Conservation (phyloP, 108 stramenopile genomes). For the Nitzschia sp. region DNA sequence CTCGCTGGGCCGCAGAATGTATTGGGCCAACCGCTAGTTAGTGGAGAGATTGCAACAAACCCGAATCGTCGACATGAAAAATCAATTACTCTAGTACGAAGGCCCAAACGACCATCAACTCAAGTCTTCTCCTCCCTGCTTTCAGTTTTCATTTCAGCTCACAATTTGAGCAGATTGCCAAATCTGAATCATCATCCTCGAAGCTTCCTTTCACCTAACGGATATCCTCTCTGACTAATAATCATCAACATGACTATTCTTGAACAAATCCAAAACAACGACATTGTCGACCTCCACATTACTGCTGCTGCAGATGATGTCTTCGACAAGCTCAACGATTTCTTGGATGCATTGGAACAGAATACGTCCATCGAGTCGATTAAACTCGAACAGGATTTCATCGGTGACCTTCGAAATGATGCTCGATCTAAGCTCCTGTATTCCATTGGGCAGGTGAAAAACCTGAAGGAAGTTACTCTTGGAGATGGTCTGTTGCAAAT, state of each 20-base stretch:
- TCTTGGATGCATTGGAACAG: neutral
- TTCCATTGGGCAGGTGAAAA: neutral
- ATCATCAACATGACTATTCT: neutral
- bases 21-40: too few species aligned
- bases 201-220: too few species aligned
- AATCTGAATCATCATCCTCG: too few species aligned
- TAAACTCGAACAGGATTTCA: constrained; percentile 15
- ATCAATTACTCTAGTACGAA: too few species aligned
- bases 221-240: too few species aligned
- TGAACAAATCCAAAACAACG: neutral
- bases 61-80: too few species aligned
- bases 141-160: too few species aligned
- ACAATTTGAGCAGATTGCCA: too few species aligned
- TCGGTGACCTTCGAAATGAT: constrained; percentile 5
- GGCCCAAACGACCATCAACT: too few species aligned
- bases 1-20: too few species aligned
- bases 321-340: neutral
- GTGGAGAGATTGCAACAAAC: too few species aligned
- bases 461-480: neutral
- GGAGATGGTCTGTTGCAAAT: neutral
- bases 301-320: neutral
- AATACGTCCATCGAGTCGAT: constrained; percentile 11
- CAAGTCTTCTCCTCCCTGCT: too few species aligned
- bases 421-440: neutral
- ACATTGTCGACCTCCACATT: neutral